Conservation (phyloP, 2,329 filamentous ascomycete genomes). For the Monilinia polystroma region DNA sequence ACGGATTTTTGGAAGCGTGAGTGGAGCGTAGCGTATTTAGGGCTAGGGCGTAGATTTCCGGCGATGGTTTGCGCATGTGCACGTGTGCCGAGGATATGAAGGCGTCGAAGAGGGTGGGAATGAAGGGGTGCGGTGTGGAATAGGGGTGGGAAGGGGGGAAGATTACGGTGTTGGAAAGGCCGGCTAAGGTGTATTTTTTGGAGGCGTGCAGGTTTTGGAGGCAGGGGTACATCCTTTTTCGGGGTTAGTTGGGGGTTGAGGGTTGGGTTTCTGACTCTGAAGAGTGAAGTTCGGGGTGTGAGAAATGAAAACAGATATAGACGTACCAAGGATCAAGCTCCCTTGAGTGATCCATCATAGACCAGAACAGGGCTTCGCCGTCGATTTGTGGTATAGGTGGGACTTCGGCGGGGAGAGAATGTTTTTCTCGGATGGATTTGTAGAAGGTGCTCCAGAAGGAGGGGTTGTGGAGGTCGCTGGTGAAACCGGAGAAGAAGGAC, state of each 20-base stretch:
- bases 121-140: slow-evolving; percentile 26
- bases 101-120: slow-evolving; percentile 74
- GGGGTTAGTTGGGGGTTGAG: not conserved
- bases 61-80: slow-evolving; percentile 83
- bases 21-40: not conserved
- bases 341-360: slow-evolving; percentile 79
- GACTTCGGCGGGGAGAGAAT: slow-evolving; percentile 43
- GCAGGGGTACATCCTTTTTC: slow-evolving; percentile 72
- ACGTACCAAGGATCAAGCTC: slow-evolving; percentile 64
- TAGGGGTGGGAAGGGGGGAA: slow-evolving; percentile 76
- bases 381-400: slow-evolving; percentile 73
- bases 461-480: slow-evolving; percentile 65
- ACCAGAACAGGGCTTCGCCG: slow-evolving; percentile 77
- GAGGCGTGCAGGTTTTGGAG: slow-evolving; percentile 65
- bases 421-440: slow-evolving; percentile 41
- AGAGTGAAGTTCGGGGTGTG: not conserved
- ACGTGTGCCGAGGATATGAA: slow-evolving; percentile 86
- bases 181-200: slow-evolving; percentile 70
- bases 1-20: not conserved
- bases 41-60: slow-evolving; percentile 74
- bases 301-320: too few relatives aligned
- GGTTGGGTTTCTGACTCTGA: not conserved
- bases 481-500: slow-evolving; percentile 75
- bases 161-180: slow-evolving; percentile 85
- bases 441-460: slow-evolving; percentile 69